Evolutionary conservation across 495 filamentous ascomycete genomes (phyloP), one percentile per base, ranked within the genome.

Genomic region (Podospora pseudopauciseta): DNA sequence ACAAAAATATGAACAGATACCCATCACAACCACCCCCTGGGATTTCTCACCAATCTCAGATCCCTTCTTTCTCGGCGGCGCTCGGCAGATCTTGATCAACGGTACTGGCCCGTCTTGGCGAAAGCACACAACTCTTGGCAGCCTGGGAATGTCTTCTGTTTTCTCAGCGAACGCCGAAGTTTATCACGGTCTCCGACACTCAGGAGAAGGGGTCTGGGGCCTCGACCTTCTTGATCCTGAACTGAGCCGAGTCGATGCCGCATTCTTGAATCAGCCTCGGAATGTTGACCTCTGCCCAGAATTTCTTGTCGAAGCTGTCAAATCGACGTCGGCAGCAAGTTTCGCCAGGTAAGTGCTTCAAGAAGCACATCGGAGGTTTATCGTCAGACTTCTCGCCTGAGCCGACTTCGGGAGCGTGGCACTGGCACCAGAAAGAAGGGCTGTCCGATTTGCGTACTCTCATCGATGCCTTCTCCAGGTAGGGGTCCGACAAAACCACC

Each of bases 401-500:
- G 7, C 16, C 30, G 49, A 59, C 15, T 27, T 32, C 59, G 54
- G 26, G 11, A 23, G 18, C 15, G 71, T 78, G 74, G 60, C 76
- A 79, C 4, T 61, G 71, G 49, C 77, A 79, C 70, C 73, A 78
- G 2, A 75, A 63, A 20, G 30, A 30, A 64, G 68, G 60, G 60
- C 77, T 74, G 60, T 57, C 65, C 28, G 63, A 7, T n/a, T 34
- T 68, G 70, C 64, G 69, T 58, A 75, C 74, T 54, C 68, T 67
- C 23, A 80, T 34, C 19, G 71, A 66, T 1, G 71, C 74, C 9
- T 19, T 65, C 62, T 74, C 71, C 63, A 79, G 34, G 39, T 77
- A 70, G 23, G 76, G 77, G 32, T 78, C 77, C 27, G 74, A 62
- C 61, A 79, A 55, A 20, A 80, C 20, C 53, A 66, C 66, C 60